These are phyloP conservation scores for Jasminum sambac DNA, from an alignment of 257 asterid genomes.

Conservation along the genomic window DNA sequence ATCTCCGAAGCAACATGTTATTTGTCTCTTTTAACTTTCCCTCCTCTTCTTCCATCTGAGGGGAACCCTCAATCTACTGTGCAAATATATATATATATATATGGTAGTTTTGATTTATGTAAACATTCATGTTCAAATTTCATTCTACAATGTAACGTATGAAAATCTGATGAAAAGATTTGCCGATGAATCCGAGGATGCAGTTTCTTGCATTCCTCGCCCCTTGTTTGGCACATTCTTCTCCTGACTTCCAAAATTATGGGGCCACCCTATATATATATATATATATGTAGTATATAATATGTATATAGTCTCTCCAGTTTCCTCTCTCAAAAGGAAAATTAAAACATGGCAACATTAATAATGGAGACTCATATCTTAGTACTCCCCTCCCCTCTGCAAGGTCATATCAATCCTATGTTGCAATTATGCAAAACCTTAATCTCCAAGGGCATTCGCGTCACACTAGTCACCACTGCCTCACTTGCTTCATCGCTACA, in stretches of 20 bases:
- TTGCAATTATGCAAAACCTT: constrained; percentile 43
- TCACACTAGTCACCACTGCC: constrained; percentile 32
- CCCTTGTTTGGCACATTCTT: background rate
- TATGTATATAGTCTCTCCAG: too few relatives aligned
- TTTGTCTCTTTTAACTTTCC: too few relatives aligned
- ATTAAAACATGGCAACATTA: constrained; percentile 7
- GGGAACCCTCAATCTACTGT: too few relatives aligned
- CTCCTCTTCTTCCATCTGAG: too few relatives aligned
- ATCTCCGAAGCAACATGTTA: too few relatives aligned
- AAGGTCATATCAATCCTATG: constrained; percentile 49
- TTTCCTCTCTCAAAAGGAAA: background rate
- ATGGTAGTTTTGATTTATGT: too few relatives aligned
- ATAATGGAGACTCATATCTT: constrained; percentile 26
- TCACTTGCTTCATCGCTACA: constrained; percentile 14
- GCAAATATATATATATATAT: too few relatives aligned
- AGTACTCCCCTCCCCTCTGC: constrained; percentile 39
- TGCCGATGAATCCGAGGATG: background rate
- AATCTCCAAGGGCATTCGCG: constrained; percentile 26
- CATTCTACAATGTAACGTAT: background rate
- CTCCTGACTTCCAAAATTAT: background rate
- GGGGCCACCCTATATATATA: background rate
- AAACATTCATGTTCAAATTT: too few relatives aligned
- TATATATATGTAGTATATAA: too few relatives aligned
- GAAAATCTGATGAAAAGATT: background rate
- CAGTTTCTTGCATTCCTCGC: background rate